Percentiles rank a stretch among this genome's conserved stretches.
Evolutionary conservation across 2,329 filamentous ascomycete genomes (phyloP).

Genomic region (Aspergillus glaucus): DNA sequence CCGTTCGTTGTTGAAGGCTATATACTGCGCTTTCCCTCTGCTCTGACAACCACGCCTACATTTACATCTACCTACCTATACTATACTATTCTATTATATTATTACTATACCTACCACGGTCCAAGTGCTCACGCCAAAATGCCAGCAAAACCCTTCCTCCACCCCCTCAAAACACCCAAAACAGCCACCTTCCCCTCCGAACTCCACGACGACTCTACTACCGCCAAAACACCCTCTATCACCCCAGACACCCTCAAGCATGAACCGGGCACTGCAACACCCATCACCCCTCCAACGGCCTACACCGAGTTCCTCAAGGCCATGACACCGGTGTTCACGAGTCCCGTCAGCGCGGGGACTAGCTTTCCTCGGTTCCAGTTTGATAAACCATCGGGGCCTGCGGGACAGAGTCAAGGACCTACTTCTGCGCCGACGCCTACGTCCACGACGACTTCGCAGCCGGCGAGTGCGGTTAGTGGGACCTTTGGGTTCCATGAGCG

Average conservation of each 20-base stretch:
- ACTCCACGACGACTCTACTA: conserved; percentile 50
- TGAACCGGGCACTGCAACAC: conserved; percentile 61
- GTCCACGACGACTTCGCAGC: conserved; percentile 28
- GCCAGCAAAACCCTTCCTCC: conserved; percentile 33
- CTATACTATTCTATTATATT: background rate
- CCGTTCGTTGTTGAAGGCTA: too few species aligned
- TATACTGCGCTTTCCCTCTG: too few species aligned
- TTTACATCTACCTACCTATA: too few species aligned
- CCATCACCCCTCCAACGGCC: conserved; percentile 81
- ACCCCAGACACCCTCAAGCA: conserved; percentile 63
- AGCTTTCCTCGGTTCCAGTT: conserved; percentile 43
- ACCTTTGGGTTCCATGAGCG: conserved; percentile 48
- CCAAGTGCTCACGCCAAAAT: conserved; percentile 10
- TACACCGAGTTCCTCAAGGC: conserved; percentile 91
- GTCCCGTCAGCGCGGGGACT: conserved; percentile 55
- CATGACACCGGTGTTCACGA: conserved; percentile 64
- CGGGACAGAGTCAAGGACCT: too few species aligned
- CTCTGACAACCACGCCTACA: too few species aligned
- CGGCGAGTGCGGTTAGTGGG: conserved; percentile 33
- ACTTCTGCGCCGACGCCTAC: conserved; percentile 12
- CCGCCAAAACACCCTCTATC: conserved; percentile 30
- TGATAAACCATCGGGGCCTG: conserved; percentile 9
- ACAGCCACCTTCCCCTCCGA: conserved; percentile 45
- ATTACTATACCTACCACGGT: background rate
- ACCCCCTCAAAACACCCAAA: conserved; percentile 41